Conservation (phyloP, 2,329 filamentous ascomycete species). For the Clarireedia monteithiana region DNA sequence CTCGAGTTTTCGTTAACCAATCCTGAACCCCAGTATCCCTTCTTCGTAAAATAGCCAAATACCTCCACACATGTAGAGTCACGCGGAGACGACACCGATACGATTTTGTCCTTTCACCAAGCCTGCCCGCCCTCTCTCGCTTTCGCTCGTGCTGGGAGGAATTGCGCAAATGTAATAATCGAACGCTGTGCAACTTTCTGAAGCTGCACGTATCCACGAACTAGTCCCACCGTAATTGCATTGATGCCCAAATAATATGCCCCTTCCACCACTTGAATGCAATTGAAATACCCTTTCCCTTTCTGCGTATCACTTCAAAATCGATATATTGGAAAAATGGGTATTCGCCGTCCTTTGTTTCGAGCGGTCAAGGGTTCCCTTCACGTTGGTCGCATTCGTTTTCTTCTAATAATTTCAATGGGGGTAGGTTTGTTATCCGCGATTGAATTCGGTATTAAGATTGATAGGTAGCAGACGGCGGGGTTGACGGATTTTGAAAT, state of each 20-base stretch:
- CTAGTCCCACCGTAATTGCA: conserved; percentile 21
- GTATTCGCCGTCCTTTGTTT: conserved; percentile 5
- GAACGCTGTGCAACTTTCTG: conserved; percentile 21
- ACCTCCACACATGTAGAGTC: conserved; percentile 8
- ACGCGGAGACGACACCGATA: conserved; percentile 6
- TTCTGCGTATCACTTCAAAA: conserved; percentile 9
- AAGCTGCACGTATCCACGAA: conserved; percentile 24
- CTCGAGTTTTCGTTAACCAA: not conserved
- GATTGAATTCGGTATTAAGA: not conserved
- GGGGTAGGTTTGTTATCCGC: not conserved
- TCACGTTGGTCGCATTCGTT: not conserved
- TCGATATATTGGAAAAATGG: conserved; percentile 11
- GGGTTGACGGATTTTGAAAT: not conserved
- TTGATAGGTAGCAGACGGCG: not conserved
- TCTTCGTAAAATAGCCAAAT: conserved; percentile 3
- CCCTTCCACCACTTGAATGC: conserved; percentile 5
- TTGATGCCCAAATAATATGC: conserved; percentile 24
- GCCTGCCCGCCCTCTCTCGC: not conserved
- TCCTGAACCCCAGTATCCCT: not conserved
- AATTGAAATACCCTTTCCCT: conserved; percentile 7
- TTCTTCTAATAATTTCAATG: not conserved
- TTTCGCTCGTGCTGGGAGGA: conserved; percentile 1
- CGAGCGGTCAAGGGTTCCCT: conserved; percentile 1
- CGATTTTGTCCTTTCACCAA: not conserved
- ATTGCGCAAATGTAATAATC: conserved; percentile 11